These are phyloP conservation scores for Trifolium repens DNA, from an alignment of 306 rosid genomes.

Conservation along the genomic window DNA sequence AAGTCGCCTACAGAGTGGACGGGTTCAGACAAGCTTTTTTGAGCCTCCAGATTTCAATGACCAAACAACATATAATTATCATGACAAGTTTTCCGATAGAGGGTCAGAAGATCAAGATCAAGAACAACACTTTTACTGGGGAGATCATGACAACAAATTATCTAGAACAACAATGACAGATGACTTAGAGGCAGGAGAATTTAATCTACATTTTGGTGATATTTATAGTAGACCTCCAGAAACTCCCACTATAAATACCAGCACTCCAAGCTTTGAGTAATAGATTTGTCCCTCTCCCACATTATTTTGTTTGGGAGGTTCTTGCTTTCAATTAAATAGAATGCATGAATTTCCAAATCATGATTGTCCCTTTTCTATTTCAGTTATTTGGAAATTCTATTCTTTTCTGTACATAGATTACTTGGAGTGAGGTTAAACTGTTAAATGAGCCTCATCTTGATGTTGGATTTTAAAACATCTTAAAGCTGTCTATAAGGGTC, in stretches of 20 bases:
- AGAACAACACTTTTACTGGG: slow-evolving; percentile 57
- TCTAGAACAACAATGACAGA: slow-evolving; percentile 55
- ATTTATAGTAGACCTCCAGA: slow-evolving; percentile 68
- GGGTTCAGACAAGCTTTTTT: slow-evolving; percentile 68
- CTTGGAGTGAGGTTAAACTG: not conserved
- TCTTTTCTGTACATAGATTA: slow-evolving; percentile 80
- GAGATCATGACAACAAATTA: slow-evolving; percentile 43
- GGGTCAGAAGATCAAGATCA: slow-evolving; percentile 65
- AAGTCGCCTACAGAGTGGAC: slow-evolving; percentile 43
- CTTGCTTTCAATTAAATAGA: slow-evolving; percentile 42
- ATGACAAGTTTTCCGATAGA: slow-evolving; percentile 62
- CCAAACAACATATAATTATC: slow-evolving; percentile 35
- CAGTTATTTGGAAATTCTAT: slow-evolving; percentile 48
- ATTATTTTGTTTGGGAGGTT: slow-evolving; percentile 48
- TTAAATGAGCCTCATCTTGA: slow-evolving; percentile 34
- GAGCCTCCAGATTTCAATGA: slow-evolving; percentile 82
- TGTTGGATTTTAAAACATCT: slow-evolving; percentile 32
- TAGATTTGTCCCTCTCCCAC: slow-evolving; percentile 43
- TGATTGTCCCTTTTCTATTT: slow-evolving; percentile 36
- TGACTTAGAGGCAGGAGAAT: slow-evolving; percentile 66
- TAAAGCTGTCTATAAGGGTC: not conserved
- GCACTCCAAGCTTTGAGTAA: slow-evolving; percentile 48
- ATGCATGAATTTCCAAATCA: slow-evolving; percentile 48
- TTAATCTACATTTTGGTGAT: slow-evolving; percentile 79
- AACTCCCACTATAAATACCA: slow-evolving; percentile 49